Evolutionary conservation across 2,329 filamentous ascomycete species (phyloP), one percentile per base, ranked within the genome.

Genomic region (Metarhizium anisopliae): DNA sequence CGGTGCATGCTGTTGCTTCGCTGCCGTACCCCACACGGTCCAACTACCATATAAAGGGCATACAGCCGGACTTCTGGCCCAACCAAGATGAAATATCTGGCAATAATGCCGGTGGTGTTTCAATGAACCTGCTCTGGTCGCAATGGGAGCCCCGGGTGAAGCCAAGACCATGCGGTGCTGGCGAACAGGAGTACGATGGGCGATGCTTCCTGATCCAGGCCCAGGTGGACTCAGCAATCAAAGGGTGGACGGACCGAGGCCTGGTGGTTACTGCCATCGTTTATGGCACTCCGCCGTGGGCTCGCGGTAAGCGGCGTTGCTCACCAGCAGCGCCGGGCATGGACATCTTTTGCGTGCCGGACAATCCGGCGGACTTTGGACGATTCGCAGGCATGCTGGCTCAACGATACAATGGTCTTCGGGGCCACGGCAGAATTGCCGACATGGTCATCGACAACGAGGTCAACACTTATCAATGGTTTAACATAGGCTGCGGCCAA

Each of bases 381-480:
- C 29, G 50, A 35, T 51, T 51, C 32, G 50, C 50, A 25, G 50
- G 50, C 50, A 51, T 51, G 50, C 13, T 53, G 51, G 51, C 40
- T 13, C 42, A 10, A 13, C 42, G 51, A 6, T 53, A 53, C 43
- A 47, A 47, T 40, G 52, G 52, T 25, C 20, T 32, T 10, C 25
- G n/a, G 5, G 42, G 42, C 29, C 25, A 47, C 42, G 52, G 52
- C 40, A 18, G 52, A 16, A 40, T 53, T 30, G 52, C 52, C 40
- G 52, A 53, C 40, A 47, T 53, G 18, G 52, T 49, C 20, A 35
- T 53, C 32, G 20, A 53, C 30, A 53, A 49, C n/a, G 52, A 53
- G 32, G 52, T 53, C 30, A 49, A 49, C 25, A 35, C 40, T 6
- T 36, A 47, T 20, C n/a, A 53, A 16, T 53, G 43, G n/a, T 49